A percentile compares a stretch with the other conserved stretches of the same genome.
phyloP scores from a whole-genome alignment of 345 rosid species.

The Garcia nutans region DNA sequence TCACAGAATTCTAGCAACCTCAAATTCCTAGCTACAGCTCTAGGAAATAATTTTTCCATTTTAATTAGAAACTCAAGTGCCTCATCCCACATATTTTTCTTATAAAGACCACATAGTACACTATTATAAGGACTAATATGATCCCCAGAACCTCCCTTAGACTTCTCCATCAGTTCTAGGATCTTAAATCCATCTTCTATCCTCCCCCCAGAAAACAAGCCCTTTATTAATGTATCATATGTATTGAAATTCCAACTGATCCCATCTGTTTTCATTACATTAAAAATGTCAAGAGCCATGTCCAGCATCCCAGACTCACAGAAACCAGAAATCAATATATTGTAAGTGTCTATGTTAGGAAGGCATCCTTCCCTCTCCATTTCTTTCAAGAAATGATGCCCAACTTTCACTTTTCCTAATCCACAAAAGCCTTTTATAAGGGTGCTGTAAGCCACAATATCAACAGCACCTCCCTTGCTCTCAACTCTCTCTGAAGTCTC shows the following conservation, averaged over 20 bases:
- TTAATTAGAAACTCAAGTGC: conserved; percentile 55
- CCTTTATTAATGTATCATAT: conserved; percentile 52
- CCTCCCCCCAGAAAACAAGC: conserved; percentile 56
- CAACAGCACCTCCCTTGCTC: conserved; percentile 57
- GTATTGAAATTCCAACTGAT: conserved; percentile 62
- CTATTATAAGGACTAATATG: conserved; percentile 61
- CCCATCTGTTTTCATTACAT: conserved; percentile 78
- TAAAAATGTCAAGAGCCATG: conserved; percentile 57
- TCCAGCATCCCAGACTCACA: conserved; percentile 58
- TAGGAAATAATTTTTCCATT: conserved; percentile 69
- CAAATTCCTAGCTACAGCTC: conserved; percentile 60
- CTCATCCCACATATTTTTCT: conserved; percentile 48
- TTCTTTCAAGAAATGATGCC: conserved; percentile 52
- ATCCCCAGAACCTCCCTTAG: conserved; percentile 32
- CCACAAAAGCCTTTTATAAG: conserved; percentile 68
- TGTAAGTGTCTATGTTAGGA: conserved; percentile 70
- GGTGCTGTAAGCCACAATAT: conserved; percentile 68
- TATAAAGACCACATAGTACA: conserved; percentile 66
- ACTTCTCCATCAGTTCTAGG: conserved; percentile 71
- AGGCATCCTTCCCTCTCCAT: conserved; percentile 84
- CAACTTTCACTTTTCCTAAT: conserved; percentile 59
- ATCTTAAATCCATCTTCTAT: conserved; percentile 57
- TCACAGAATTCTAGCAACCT: conserved; percentile 52
- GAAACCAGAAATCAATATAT: conserved; percentile 59
- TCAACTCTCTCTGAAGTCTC: conserved; percentile 73